phyloP scores from a whole-genome alignment of 2,329 filamentous ascomycete genomes.

The Aspergillus neotritici region DNA sequence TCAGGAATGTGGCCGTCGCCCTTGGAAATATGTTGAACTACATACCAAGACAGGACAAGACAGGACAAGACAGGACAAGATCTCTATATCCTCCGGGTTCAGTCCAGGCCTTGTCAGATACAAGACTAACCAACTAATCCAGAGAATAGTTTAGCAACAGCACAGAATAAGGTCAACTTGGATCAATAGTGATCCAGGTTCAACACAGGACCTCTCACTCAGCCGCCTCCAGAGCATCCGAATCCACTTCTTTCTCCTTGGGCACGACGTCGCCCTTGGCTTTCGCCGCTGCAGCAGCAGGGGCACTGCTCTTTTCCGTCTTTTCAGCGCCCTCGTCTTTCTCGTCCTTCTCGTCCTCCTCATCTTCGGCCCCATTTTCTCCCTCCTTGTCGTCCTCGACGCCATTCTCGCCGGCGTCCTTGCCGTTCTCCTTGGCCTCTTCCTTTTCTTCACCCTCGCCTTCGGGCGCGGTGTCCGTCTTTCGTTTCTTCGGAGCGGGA shows the following conservation, averaged over 20 bases:
- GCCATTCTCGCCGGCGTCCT: conserved; percentile 16
- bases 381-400: conserved; percentile 14
- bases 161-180: too few species aligned
- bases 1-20: too few species aligned
- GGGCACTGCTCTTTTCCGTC: conserved; percentile 29
- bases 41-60: too few species aligned
- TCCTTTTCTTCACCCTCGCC: conserved; percentile 10
- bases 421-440: conserved; percentile 16
- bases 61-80: too few species aligned
- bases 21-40: too few species aligned
- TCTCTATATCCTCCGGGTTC: too few species aligned
- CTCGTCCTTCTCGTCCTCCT: conserved; percentile 13
- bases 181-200: too few species aligned
- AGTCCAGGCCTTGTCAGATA: too few species aligned
- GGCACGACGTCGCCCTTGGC: conserved; percentile 27
- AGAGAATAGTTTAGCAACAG: too few species aligned
- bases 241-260: conserved; percentile 32
- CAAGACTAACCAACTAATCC: too few species aligned
- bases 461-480: conserved; percentile 23
- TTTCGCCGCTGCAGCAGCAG: conserved; percentile 30
- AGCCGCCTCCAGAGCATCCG: conserved; percentile 26
- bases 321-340: conserved; percentile 23
- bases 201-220: conserved; percentile 8
- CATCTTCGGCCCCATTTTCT: conserved; percentile 16
- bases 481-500: conserved; percentile 29